Evolutionary conservation across 352 stramenopile genomes (phyloP), one percentile per base, ranked within the genome.

Genomic region (Pythium monospermum): DNA sequence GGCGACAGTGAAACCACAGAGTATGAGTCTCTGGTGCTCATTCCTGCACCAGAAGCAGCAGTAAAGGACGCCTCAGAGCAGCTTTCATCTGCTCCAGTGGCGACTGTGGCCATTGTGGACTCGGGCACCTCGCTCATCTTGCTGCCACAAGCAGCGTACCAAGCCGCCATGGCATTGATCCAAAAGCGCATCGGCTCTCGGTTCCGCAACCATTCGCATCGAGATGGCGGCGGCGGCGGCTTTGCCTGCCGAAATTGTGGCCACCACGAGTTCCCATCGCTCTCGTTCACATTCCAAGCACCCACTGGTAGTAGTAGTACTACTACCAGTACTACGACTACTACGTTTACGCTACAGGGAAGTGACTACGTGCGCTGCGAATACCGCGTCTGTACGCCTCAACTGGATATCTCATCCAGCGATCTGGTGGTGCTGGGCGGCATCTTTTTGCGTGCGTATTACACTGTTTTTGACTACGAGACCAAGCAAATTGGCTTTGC

Each of bases 371-470:
- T 73, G 43, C 56, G 57, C 12, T 71, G 67, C 32, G 67, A 76
- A 18, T 44, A 57, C 42, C 33, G 35, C 4, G 48, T 63, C 22
- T 76, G 67, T 30, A 53, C 51, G 25, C 67, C 60, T 4, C 67
- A 71, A 31, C 41, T 76, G 16, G 67, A 72, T 31, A 25, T 47
- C 25, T 69, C 61, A 10, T 51, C 36, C 16, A 64, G 49, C 15
- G 44, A 53, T 26, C 36, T 69, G 23, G 43, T 68, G 21, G 57
- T 75, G 30, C 59, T 75, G 15, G 66, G 66, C 16, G 62, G 64
- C n/a, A 46, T 72, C 15, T 75, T 75, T 36, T 18, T 76, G 19
- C 60, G 67, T 5, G 59, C 64, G 19, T 76, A 76, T 53, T 76
- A 76, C 57, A 71, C 67, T 3, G 44, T 57, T 6, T 76, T 76